A percentile compares a stretch with the other conserved stretches of the same genome.
phyloP scores from a whole-genome alignment of 73 alveolate species.

The Stentor coeruleus region DNA sequence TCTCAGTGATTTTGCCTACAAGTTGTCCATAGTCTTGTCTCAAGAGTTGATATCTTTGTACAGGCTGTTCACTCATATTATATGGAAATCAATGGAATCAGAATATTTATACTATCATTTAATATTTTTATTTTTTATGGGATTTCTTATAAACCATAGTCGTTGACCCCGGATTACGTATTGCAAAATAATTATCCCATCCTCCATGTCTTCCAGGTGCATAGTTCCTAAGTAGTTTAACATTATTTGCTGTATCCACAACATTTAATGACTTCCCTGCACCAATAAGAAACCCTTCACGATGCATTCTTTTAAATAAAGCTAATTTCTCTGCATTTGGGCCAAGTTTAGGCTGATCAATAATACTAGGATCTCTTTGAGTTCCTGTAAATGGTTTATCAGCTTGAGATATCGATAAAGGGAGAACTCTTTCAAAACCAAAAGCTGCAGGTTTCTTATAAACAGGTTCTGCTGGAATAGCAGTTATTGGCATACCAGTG shows the following conservation, averaged over 20 bases:
- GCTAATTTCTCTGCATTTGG: constrained; percentile 74
- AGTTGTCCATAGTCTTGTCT: constrained; percentile 3
- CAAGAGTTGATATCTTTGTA: constrained; percentile 3
- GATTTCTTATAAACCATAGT: not conserved
- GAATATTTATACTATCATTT: too few species aligned
- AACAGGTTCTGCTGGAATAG: constrained; percentile 55
- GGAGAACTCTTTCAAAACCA: constrained; percentile 80
- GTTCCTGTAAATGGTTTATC: constrained; percentile 48
- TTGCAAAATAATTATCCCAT: constrained; percentile 76
- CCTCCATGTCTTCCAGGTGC: constrained; percentile 88
- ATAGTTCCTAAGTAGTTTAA: constrained; percentile 85
- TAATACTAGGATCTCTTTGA: constrained; percentile 48
- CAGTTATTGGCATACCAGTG: constrained; percentile 87
- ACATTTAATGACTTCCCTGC: constrained; percentile 46
- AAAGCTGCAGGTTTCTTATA: constrained; percentile 71
- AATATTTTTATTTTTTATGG: constrained; percentile 2
- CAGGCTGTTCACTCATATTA: constrained; percentile 14
- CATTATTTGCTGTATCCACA: constrained; percentile 70
- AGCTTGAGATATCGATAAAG: constrained; percentile 59
- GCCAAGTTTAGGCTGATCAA: constrained; percentile 58
- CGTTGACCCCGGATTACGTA: not conserved
- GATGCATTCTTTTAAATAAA: constrained; percentile 52
- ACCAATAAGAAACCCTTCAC: constrained; percentile 72
- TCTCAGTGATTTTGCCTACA: constrained; percentile 30
- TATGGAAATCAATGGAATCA: too few species aligned